Conservation (phyloP, 352 stramenopile genomes). For the Globisporangium cederbergense region DNA sequence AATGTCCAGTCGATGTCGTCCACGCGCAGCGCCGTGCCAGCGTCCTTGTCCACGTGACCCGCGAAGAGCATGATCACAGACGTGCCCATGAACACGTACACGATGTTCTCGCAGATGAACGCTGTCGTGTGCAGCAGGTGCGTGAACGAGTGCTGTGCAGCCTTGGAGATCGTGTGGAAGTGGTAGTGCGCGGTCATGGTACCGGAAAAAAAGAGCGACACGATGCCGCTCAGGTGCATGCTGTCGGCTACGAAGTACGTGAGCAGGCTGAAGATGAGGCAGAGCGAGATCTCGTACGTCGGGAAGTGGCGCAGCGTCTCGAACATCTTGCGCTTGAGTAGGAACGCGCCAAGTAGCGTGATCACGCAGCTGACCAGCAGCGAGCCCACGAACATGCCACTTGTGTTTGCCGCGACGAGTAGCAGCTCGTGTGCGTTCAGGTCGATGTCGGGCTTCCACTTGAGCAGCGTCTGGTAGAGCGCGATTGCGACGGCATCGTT, state of each 20-base stretch:
- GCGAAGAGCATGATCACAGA: constrained; percentile 84
- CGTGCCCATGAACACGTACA: constrained; percentile 87
- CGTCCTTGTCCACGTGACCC: constrained; percentile 55
- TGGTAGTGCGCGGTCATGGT: constrained; percentile 88
- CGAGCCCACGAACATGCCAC: constrained; percentile 78
- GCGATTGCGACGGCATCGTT: constrained; percentile 94
- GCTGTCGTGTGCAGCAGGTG: constrained; percentile 79
- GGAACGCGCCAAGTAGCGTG: constrained; percentile 68
- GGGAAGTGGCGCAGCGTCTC: constrained; percentile 73
- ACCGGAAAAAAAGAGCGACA: constrained; percentile 92
- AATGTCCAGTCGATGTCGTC: constrained; percentile 83
- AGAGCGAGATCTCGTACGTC: constrained; percentile 85
- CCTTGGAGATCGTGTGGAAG: constrained; percentile 81
- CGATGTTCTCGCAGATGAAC: constrained; percentile 81
- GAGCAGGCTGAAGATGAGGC: constrained; percentile 82
- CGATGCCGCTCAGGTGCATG: constrained; percentile 88
- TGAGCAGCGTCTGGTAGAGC: constrained; percentile 90
- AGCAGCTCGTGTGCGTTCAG: constrained; percentile 63
- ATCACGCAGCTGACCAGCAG: constrained; percentile 65
- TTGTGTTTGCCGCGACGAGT: constrained; percentile 59
- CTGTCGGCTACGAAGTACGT: constrained; percentile 83
- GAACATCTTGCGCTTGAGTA: constrained; percentile 76
- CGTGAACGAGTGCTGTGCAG: constrained; percentile 80
- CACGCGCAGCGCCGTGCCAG: constrained; percentile 52
- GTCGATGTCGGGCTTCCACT: constrained; percentile 79